Conservation (phyloP, 1,284 basidiomycete species). For the Xerocomus nothofagi region DNA sequence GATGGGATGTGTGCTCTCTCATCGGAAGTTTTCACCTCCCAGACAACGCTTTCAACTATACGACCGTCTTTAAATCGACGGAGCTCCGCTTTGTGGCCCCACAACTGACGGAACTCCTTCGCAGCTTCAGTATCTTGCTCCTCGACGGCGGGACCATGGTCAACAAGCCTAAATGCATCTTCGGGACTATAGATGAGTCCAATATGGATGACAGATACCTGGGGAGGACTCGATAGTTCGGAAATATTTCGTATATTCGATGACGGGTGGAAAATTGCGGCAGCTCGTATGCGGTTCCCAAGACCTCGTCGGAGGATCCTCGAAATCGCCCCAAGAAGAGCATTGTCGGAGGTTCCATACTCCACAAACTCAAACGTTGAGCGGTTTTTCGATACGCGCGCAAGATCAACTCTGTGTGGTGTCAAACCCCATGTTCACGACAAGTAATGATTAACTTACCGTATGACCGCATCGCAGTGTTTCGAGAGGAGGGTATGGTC, state of each 20-base stretch:
- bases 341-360: constrained; percentile 56
- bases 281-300: constrained; percentile 62
- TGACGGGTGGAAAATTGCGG: constrained; percentile 57
- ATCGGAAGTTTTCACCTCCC: constrained; percentile 75
- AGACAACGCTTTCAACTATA: constrained; percentile 93
- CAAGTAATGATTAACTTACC: constrained; percentile 41
- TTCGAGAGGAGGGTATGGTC: constrained; percentile 61
- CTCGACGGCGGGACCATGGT: constrained; percentile 81
- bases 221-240: constrained; percentile 48
- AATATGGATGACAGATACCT: constrained; percentile 53
- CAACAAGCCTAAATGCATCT: constrained; percentile 80
- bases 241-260: constrained; percentile 48
- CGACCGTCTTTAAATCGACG: constrained; percentile 97
- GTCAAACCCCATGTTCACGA: constrained; percentile 6
- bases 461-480: constrained; percentile 66
- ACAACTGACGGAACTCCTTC: constrained; percentile 77
- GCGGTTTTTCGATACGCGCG: constrained; percentile 48
- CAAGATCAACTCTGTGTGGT: constrained; percentile 58
- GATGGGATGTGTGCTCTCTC: constrained; percentile 80
- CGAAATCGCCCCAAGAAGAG: constrained; percentile 56
- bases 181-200: constrained; percentile 75
- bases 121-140: constrained; percentile 53
- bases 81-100: constrained; percentile 92
- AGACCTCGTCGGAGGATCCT: constrained; percentile 65
- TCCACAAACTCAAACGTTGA: constrained; percentile 55